A percentile compares a stretch with the other conserved stretches of the same genome.
Evolutionary conservation across 129 eudicot species (phyloP).

Genomic region (Helichrysum umbraculigerum): DNA sequence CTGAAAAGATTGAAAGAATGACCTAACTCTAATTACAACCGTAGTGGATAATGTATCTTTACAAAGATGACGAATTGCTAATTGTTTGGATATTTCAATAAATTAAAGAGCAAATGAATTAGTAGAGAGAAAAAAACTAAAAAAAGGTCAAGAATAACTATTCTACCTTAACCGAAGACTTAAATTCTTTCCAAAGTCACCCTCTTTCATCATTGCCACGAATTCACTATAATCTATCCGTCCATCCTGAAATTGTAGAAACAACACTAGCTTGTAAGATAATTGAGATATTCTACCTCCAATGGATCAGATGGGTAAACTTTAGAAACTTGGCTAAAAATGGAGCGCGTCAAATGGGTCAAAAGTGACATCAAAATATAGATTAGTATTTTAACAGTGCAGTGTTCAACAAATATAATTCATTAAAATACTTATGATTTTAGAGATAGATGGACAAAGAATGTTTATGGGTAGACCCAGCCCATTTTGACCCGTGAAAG

Average conservation of each 20-base stretch:
- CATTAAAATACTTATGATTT: neutral
- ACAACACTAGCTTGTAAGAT: conserved; percentile 3
- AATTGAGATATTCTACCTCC: conserved; percentile 9
- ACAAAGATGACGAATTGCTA: conserved; percentile 10
- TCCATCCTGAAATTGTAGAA: conserved; percentile 62
- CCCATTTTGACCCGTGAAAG: neutral
- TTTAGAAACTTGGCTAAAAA: neutral
- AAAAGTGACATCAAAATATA: neutral
- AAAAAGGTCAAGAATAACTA: conserved; percentile 27
- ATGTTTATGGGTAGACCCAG: conserved; percentile 8
- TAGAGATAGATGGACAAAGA: neutral
- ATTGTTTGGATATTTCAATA: neutral
- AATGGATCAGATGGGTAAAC: neutral
- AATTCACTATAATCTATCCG: conserved; percentile 85
- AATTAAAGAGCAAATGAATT: conserved; percentile 6
- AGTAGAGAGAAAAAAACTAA: neutral
- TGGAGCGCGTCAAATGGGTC: neutral
- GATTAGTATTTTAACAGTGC: neutral
- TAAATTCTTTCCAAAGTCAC: conserved; percentile 49
- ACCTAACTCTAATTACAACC: conserved; percentile 20
- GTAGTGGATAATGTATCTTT: neutral
- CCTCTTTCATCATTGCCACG: conserved; percentile 93
- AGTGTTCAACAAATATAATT: neutral
- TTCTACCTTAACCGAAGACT: conserved; percentile 39
- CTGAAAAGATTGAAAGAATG: conserved; percentile 1